Base-by-base conservation (phyloP, 139 green algal genomes). In the Chlorella sp. region DNA sequence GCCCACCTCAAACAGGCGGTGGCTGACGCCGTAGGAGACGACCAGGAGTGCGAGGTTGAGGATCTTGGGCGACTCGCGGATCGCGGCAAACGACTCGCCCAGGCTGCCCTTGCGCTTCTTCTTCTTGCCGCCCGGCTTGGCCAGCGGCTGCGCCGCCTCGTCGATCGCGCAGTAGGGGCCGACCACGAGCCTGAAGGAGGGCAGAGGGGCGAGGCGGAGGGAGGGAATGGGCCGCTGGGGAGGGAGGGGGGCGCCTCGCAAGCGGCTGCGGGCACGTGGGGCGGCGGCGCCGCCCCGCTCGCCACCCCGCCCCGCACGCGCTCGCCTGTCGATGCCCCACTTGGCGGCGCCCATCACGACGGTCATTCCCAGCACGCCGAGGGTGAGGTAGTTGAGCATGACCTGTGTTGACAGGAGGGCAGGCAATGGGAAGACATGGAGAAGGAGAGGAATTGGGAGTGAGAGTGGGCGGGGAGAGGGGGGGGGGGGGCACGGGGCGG, bases 1-100 rank as follows among this genome's bases (percentile, higher is more conserved):
- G n/a, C n/a, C n/a, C 80, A n/a, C n/a, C n/a, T 97, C 90, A 82
- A 97, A 95, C 46, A 95, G 79, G 43, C 91, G 84, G 85, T 95
- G 91, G 56, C 77, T 82, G 58, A 95, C 85, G 36, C 88, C 85
- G 71, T 94, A 95, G 9, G 75, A 77, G 29, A 95, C 83, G 27
- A 95, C 91, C 65, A 95, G 79, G 74, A 93, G 70, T 31, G 87
- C 90, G 40, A 95, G 83, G 74, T 90, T 93, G 11, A 84, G 41
- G 66, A 94, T 93, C 84, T 77, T 84, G 36, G 71, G 61, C 55
- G 77, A 89, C 51, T 73, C 74, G 62, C 77, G 79, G 31, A 95
- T 77, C 62, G 92, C 81, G 29, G 58, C 64, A 42, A 93, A 78
- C 62, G 79, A 87, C 67, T 95, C 83, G 25, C 63, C 71, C 19